Conservation (phyloP, 495 filamentous ascomycete species). For the Penicillium arizonense region DNA sequence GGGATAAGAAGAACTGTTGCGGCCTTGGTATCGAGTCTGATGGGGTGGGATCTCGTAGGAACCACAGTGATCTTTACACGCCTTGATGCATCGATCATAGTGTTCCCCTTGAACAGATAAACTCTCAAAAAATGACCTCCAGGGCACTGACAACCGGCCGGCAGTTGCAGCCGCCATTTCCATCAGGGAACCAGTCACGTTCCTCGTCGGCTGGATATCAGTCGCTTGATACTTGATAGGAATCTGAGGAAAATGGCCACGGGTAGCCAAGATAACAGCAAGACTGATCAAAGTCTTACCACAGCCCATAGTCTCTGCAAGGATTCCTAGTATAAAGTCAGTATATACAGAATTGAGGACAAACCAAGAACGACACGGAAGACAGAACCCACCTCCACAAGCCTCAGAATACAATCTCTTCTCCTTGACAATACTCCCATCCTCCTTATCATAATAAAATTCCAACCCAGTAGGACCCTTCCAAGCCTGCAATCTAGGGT, state of each 20-base stretch:
- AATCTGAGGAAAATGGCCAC: conserved; percentile 61
- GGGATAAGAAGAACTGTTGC: conserved; percentile 38
- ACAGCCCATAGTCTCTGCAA: conserved; percentile 63
- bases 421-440: conserved; percentile 56
- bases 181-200: conserved; percentile 49
- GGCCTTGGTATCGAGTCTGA: conserved; percentile 42
- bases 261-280: conserved; percentile 77
- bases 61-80: conserved; percentile 52
- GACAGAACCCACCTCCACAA: conserved; percentile 56
- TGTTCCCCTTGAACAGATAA: conserved; percentile 27
- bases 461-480: conserved; percentile 56
- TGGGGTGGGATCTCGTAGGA: conserved; percentile 54
- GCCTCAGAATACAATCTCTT: conserved; percentile 72
- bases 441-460: conserved; percentile 74
- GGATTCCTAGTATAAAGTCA: conserved; percentile 28
- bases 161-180: conserved; percentile 73
- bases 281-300: conserved; percentile 92
- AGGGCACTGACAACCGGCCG: conserved; percentile 64
- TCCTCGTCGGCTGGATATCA: conserved; percentile 34
- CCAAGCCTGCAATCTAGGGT: conserved; percentile 65
- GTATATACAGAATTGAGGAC: too few species aligned
- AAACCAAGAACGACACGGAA: not conserved
- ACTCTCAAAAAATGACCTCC: conserved; percentile 58
- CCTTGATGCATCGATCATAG: conserved; percentile 49
- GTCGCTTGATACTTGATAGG: conserved; percentile 59